Evolutionary conservation across 1,284 basidiomycete species (phyloP), one percentile per base, ranked within the genome.

Genomic region (Ceratobasidium sp.): DNA sequence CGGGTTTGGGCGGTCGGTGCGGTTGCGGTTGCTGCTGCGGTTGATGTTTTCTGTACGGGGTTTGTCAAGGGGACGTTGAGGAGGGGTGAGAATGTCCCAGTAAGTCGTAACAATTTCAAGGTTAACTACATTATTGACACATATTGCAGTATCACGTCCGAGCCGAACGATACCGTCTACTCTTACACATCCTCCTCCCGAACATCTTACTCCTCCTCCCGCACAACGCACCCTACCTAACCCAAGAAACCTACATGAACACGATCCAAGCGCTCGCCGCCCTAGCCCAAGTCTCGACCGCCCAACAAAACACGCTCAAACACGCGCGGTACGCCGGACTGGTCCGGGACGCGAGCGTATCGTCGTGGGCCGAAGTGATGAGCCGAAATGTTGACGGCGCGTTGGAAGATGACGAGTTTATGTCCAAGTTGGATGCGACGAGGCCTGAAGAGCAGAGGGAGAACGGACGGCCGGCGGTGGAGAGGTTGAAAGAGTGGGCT

Each of bases 401-500:
- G n/a, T 53, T 77, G 13, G 73, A 20, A 2, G 73, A 77, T 18
- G 73, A 67, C 15, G 75, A 77, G 20, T 77, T 77, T 58, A n/a
- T 55, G 55, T 12, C 7, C 1, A 67, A n/a, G 63, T 33, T 77
- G 4, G 66, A 77, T 28, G 26, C 15, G 20, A 42, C 55, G 6
- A 56, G 75, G 55, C 75, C 75, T 2, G 60, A 66, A 12, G 51
- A 56, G n/a, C 23, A 40, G 26, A 53, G 20, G 9, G 64, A 66
- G 18, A 44, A 51, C 1, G 64, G 26, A 9, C 66, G 56, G 20
- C 75, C 75, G 20, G 75, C 75, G 40, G 75, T 60, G 18, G 66
- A 69, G 28, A 68, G 75, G 64, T 60, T 77, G 33, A 77, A 49
- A 15, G 75, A 77, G 28, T 77, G 75, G 75, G 75, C 75, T 4